Conservation (phyloP, 768 basidiomycete species). For the Tulasnella sp. region DNA sequence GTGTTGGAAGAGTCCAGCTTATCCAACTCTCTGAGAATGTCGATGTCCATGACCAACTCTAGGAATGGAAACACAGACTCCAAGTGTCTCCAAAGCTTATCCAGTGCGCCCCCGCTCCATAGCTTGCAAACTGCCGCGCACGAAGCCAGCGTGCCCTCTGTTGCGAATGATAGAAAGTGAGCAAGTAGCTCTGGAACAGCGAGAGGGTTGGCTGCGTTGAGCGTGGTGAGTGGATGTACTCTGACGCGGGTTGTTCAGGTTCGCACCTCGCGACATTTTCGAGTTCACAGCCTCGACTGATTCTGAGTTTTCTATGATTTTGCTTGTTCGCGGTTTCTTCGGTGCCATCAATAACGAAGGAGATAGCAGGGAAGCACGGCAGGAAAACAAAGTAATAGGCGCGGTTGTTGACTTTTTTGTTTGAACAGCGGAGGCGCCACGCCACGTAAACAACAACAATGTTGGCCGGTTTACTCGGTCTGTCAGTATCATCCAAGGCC, state of each 20-base stretch:
- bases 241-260: neutral
- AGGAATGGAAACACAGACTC: neutral
- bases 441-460: no score
- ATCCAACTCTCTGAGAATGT: neutral
- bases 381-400: no score
- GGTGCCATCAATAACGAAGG: neutral
- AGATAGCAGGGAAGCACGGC: no score
- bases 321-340: neutral
- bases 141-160: neutral
- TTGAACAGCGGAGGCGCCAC: no score
- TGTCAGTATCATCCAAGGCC: no score
- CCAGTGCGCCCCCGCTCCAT: neutral
- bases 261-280: neutral
- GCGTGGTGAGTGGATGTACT: neutral
- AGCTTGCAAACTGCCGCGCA: neutral
- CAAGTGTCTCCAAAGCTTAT: neutral
- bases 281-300: neutral
- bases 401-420: no score
- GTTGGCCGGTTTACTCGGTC: no score
- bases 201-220: neutral
- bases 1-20: neutral
- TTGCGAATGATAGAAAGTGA: neutral
- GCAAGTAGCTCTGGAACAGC: neutral
- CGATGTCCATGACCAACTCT: neutral
- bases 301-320: no score